Conservation (phyloP, 2,329 filamentous ascomycete species). For the Epichloe amarillans region DNA sequence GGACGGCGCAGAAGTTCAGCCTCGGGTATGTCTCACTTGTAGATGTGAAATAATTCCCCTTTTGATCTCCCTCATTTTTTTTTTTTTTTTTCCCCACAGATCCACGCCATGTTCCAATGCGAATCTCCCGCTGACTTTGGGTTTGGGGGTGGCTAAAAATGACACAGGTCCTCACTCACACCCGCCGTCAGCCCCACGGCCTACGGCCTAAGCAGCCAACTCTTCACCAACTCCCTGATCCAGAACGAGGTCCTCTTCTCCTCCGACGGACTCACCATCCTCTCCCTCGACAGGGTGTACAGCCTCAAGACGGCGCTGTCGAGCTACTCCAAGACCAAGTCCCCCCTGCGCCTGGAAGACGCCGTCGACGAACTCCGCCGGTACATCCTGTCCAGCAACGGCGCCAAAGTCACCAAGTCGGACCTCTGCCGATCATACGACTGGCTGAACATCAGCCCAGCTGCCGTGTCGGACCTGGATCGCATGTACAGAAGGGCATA, state of each 20-base stretch:
- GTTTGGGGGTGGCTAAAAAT: not conserved
- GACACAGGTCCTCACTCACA: conserved; percentile 23
- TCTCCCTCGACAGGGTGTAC: conserved; percentile 49
- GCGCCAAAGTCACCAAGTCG: conserved; percentile 33
- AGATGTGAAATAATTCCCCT: no score
- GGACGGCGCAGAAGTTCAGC: conserved; percentile 34
- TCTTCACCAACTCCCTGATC: conserved; percentile 41
- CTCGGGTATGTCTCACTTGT: conserved; percentile 21
- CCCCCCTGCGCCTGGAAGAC: conserved; percentile 38
- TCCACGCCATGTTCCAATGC: not conserved
- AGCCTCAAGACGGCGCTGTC: conserved; percentile 49
- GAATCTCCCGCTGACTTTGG: not conserved
- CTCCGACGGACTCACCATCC: conserved; percentile 43
- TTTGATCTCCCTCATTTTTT: no score
- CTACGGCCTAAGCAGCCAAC: conserved; percentile 33
- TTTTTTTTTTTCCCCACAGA: no score
- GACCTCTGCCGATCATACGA: conserved; percentile 42
- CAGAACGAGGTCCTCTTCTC: conserved; percentile 51
- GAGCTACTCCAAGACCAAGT: conserved; percentile 36
- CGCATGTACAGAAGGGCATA: conserved; percentile 44
- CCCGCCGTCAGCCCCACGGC: conserved; percentile 28
- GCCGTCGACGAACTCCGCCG: conserved; percentile 51
- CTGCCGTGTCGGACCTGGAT: conserved; percentile 39
- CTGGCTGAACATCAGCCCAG: conserved; percentile 39
- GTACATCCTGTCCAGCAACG: conserved; percentile 40